Evolutionary conservation across 129 eudicot genomes (phyloP), one percentile per base, ranked within the genome.

Genomic region (Dittrichia graveolens): DNA sequence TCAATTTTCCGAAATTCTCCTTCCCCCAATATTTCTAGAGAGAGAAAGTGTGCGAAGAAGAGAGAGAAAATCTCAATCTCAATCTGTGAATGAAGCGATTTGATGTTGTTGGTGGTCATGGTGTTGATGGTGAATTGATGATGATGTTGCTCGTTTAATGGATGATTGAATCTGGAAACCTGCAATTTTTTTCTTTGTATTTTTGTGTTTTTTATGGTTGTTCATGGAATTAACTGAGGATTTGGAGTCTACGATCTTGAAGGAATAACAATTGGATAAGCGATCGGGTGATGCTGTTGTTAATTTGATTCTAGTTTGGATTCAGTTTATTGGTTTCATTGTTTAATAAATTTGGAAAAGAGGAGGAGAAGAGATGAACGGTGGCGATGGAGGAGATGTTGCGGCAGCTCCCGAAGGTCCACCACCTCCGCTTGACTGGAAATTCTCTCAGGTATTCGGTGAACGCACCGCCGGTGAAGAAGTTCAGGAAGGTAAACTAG

Each of bases 401-500:
- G 77, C 81, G 48, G 84, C 85, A 73, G 84, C 89, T 79, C 79
- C 89, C 74, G 82, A 72, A 41, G 85, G 85, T 45, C 85, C 89
- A 73, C 91, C 89, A 37, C 77, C 84, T 76, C 84, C 92, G 85
- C 87, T 90, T 37, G 95, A 90, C 65, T 90, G 96, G 96, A 90
- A 85, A 68, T 90, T 87, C 70, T 85, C 96, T 58, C 94, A 90
- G 91, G 96, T 90, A 15, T 90, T 87, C 8, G 96, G 91, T 53
- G 95, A 87, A 77, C 85, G 87, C 24, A 69, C 86, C 34, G 84
- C 89, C 59, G 96, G 91, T 14, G 95, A 90, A 64, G 89, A 83
- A 77, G 91, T 85, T 19, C 89, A 87, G 61, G 91, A 84, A 78
- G 83, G 89, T 84, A 78, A 44, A 35, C 60, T 54, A 47, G 73